phyloP scores from a whole-genome alignment of 2,329 filamentous ascomycete species.

The Epichloe glyceriae region DNA sequence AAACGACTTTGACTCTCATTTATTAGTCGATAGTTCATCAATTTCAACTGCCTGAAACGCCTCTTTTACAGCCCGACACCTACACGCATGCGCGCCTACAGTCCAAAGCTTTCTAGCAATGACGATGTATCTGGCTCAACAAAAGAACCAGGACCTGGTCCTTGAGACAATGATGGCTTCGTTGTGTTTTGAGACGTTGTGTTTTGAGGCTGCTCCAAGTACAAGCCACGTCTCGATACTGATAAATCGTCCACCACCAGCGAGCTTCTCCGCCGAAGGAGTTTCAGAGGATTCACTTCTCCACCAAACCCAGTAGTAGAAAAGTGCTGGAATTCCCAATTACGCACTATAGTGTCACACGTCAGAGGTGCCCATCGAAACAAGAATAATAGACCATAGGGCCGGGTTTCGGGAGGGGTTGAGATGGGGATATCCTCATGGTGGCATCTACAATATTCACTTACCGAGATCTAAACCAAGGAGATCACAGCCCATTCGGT shows the following conservation, averaged over 20 bases:
- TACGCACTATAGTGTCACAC: slow-evolving; percentile 40
- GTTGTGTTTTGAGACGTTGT: not conserved
- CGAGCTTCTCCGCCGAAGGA: slow-evolving; percentile 60
- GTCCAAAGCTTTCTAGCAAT: slow-evolving; percentile 84
- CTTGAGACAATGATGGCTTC: slow-evolving; percentile 24
- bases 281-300: slow-evolving; percentile 49
- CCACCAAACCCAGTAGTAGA: slow-evolving; percentile 25
- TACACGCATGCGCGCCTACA: slow-evolving; percentile 32
- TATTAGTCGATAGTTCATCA: no score
- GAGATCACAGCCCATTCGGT: slow-evolving; percentile 86
- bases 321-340: slow-evolving; percentile 66
- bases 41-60: no score
- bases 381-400: not conserved
- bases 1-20: no score
- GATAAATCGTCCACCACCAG: slow-evolving; percentile 68
- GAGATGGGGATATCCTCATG: not conserved
- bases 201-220: slow-evolving; percentile 10
- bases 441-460: slow-evolving; percentile 11
- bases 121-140: slow-evolving; percentile 86
- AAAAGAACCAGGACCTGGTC: slow-evolving; percentile 68
- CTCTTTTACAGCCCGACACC: no score
- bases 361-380: not conserved
- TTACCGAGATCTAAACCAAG: slow-evolving; percentile 73
- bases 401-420: no score
- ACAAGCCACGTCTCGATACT: slow-evolving; percentile 29